Evolutionary conservation across 495 filamentous ascomycete genomes (phyloP), one percentile per base, ranked within the genome.

Genomic region (Aspergillus mulundensis): DNA sequence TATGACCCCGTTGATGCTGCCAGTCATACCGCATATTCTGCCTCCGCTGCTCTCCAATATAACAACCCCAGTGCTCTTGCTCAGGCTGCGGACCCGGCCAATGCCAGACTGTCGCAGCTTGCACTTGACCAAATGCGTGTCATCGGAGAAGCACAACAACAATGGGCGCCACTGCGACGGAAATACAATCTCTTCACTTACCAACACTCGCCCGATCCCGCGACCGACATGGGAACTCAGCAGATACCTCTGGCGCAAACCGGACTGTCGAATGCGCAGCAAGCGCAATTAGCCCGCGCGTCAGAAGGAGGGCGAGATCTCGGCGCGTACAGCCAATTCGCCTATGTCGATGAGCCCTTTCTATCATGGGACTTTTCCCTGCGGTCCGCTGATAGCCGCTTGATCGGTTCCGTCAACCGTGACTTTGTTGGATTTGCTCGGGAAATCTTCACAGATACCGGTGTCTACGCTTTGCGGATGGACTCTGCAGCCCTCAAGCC

Each of bases 401-500:
- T 80, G 11, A 77, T 88, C 41, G 84, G 85, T 41, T 82, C 77
- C 5, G 84, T 89, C 4, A 88, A 87, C 59, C 80, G 85, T 47
- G 81, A 88, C 58, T 89, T 87, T 65, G 73, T 69, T 28, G 85
- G 85, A 1, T 87, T 87, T 64, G 84, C 80, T n/a, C 75, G 85
- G 0, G 86, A 89, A 56, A 70, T 89, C 36, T 87, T 88, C 67
- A 89, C 86, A 0, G 86, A 88, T 50, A 87, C 83, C 0, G 86
- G 86, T 43, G 83, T 88, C 3, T 89, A 89, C 63, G 84, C 81
- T 4, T 62, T 88, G 28, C 73, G 84, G 5, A 88, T 89, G 84
- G 86, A 89, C 60, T 80, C 83, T 12, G 84, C 81, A 16, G 75
- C 70, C 3, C 50, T 78, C 16, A 69, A 66, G 11, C 56, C 67